Evolutionary conservation across 2,329 filamentous ascomycete genomes (phyloP), one percentile per base, ranked within the genome.

Genomic region (Chrysosporium keratinophilum): DNA sequence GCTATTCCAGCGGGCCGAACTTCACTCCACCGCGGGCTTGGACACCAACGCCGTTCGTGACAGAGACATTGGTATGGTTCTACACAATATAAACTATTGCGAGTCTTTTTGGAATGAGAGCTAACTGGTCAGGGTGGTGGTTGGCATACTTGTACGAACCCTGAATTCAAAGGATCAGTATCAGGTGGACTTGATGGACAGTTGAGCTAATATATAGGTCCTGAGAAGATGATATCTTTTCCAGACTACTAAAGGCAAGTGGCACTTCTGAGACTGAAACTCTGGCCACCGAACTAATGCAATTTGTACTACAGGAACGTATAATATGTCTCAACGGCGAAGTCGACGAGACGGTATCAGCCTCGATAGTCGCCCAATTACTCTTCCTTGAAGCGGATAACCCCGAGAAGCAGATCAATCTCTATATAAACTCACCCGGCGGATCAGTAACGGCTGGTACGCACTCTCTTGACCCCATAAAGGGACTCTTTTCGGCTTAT

Each of bases 301-400:
- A 49, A 17, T 3, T n/a, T n/a, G n/a, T 50, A 5, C 49, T 56
- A 31, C 34, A 88, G 82, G 91, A 97, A 76, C 87, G 91, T 59
- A 97, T 97, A 64, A 79, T 98, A 65, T 95, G 87, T 67, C 79
- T 97, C 35, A 96, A 95, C 65, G 91, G 91, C 64, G 78, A 87
- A 65, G 89, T 97, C 55, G 87, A 97, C 73, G 88, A 95, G 66
- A 84, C 81, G 41, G 82, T 93, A 61, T 95, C 89, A 37, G 91
- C 93, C n/a, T 87, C 86, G 41, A 88, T 97, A 59, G 91, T 97
- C 28, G 88, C 93, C 1, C 94, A 98, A 69, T 82, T 98, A 19
- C 85, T 98, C 59, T 98, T 90, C 80, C 88, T 98, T 69, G 94
- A 98, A 77, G 93, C 91, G 64, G 93, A 98, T 66, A 88, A 88